phyloP scores from a whole-genome alignment of 805 yeast species.

The Saitoella complicata region DNA sequence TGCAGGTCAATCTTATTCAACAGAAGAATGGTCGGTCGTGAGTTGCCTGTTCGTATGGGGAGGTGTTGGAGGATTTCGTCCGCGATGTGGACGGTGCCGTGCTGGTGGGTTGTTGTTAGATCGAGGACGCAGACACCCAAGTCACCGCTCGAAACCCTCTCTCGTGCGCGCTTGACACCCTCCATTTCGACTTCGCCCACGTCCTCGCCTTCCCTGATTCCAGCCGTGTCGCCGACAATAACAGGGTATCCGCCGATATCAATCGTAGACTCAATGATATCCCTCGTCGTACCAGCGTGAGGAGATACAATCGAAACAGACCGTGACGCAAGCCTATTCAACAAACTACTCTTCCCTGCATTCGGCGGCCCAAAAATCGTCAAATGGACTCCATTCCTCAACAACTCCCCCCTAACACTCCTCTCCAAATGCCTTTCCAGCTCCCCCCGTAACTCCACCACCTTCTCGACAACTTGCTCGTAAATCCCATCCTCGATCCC shows the following conservation, averaged over 20 bases:
- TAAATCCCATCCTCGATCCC: constrained; percentile 45
- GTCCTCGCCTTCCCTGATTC: constrained; percentile 38
- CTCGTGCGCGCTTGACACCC: constrained; percentile 67
- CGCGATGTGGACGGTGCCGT: no score
- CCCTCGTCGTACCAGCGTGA: constrained; percentile 89
- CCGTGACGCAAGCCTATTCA: constrained; percentile 58
- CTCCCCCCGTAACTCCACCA: constrained; percentile 27
- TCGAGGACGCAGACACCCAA: background rate
- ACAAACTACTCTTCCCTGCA: constrained; percentile 83
- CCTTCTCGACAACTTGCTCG: constrained; percentile 38
- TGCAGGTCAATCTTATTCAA: constrained; percentile 21
- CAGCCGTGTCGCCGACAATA: constrained; percentile 84
- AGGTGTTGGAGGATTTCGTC: no score
- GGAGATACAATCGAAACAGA: constrained; percentile 85
- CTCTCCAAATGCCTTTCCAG: constrained; percentile 28
- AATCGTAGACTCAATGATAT: constrained; percentile 62
- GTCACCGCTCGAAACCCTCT: constrained; percentile 26
- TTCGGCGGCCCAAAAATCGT: constrained; percentile 82
- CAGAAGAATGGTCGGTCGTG: constrained; percentile 16
- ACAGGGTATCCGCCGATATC: constrained; percentile 76
- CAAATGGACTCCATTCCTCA: constrained; percentile 56
- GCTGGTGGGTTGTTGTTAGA: background rate
- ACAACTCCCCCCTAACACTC: constrained; percentile 42
- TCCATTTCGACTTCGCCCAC: constrained; percentile 41
- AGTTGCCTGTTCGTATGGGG: background rate